Evolutionary conservation across 2,329 filamentous ascomycete species (phyloP).

Genomic region (Sclerotinia subarctica): DNA sequence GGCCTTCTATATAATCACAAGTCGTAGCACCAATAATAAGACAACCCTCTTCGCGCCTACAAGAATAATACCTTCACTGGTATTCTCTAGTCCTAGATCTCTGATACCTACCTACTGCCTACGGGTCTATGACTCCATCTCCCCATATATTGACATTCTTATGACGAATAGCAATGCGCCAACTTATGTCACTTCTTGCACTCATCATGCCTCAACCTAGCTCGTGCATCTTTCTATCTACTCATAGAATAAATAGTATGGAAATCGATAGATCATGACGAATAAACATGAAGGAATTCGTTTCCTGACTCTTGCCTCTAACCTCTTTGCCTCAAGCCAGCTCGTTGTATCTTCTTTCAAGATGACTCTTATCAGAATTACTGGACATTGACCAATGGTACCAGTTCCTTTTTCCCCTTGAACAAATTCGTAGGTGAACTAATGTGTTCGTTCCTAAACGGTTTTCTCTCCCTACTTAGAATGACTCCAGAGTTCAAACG

Average conservation of each 20-base stretch:
- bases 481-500: too few species aligned
- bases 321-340: neutral
- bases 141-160: neutral
- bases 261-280: too few species aligned
- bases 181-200: neutral
- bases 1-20: too few species aligned
- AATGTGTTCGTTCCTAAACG: too few species aligned
- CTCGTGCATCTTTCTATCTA: neutral
- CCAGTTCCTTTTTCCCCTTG: neutral
- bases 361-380: neutral
- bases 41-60: too few species aligned
- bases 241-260: too few species aligned
- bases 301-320: too few species aligned
- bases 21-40: too few species aligned
- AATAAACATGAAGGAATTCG: too few species aligned
- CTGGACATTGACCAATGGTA: neutral
- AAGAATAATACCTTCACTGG: too few species aligned
- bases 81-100: neutral
- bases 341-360: neutral
- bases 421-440: too few species aligned
- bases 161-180: neutral
- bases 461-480: too few species aligned
- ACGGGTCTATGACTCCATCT: neutral
- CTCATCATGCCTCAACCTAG: neutral
- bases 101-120: neutral